Percentiles rank a stretch among this genome's conserved stretches.
These are phyloP conservation scores for Aspergillus sp. DNA, from an alignment of 2,329 filamentous ascomycete species.

Conservation along the genomic window DNA sequence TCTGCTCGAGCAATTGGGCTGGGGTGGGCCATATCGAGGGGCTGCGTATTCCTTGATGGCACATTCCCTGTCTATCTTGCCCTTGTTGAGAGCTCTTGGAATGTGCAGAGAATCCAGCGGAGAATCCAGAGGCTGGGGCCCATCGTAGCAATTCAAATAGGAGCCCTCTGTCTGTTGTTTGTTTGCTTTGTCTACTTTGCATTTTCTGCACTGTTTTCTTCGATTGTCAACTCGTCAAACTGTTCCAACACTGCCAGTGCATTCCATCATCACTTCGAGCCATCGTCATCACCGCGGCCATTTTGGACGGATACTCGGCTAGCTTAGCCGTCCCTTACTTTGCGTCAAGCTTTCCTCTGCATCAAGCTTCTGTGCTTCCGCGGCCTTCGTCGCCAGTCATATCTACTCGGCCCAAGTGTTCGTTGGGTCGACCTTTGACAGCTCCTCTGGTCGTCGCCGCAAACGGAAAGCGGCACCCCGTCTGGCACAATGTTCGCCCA, in stretches of 20 bases:
- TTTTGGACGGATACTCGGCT: slow-evolving; percentile 23
- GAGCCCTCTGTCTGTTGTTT: slow-evolving; percentile 41
- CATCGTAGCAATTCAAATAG: slow-evolving; percentile 41
- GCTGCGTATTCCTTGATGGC: slow-evolving; percentile 25
- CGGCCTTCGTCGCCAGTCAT: slow-evolving; percentile 34
- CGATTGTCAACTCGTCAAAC: slow-evolving; percentile 43
- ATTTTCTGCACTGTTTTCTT: slow-evolving; percentile 44
- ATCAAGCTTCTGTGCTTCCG: slow-evolving; percentile 12
- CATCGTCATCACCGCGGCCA: slow-evolving; percentile 4
- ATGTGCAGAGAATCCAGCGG: slow-evolving; percentile 34
- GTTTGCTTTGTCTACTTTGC: slow-evolving; percentile 48
- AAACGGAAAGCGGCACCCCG: slow-evolving; percentile 53
- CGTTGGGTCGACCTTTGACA: slow-evolving; percentile 24
- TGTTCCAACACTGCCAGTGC: slow-evolving; percentile 18
- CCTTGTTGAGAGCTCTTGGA: slow-evolving; percentile 37
- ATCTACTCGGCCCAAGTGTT: slow-evolving; percentile 19
- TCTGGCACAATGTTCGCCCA: slow-evolving; percentile 50
- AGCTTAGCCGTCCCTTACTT: slow-evolving; percentile 20
- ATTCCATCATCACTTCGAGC: slow-evolving; percentile 24
- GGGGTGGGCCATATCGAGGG: slow-evolving; percentile 23
- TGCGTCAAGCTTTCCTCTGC: slow-evolving; percentile 24
- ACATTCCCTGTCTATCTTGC: slow-evolving; percentile 39
- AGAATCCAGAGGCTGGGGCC: slow-evolving; percentile 41
- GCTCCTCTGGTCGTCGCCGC: slow-evolving; percentile 30
- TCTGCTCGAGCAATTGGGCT: slow-evolving; percentile 25